Evolutionary conservation across 2,329 filamentous ascomycete species (phyloP), one percentile per base, ranked within the genome.

Genomic region (Scedosporium dehoogii): DNA sequence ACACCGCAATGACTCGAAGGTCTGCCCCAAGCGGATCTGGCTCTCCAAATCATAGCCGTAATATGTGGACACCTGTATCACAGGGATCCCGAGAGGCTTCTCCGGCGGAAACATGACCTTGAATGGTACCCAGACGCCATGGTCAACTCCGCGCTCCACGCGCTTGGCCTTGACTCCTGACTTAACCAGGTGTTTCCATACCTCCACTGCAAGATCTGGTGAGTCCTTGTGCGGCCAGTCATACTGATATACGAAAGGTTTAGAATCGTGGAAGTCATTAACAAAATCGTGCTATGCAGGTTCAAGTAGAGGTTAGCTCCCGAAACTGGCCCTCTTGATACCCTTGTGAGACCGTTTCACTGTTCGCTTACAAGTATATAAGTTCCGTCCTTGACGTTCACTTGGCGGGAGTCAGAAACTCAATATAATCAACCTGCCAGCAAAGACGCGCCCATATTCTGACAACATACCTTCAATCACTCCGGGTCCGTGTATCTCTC

Each of bases 211-310:
- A 18, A 58, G 55, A 9, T 58, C 55, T 27, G 55, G 55, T 9
- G 55, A 27, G 55, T 58, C 55, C n/a, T 58, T 33, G 25, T 58
- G 55, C 14, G 55, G 55, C 55, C 55, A 58, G 55, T 58, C 55
- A 33, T 58, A 58, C 25, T 58, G 10, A 33, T 58, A 58, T 16
- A 58, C 55, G 12, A 58, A 58, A 27, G 55, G 55, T 33, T 58
- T 58, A 6, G 55, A 58, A 33, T 58, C 55, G 25, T 58, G 55
- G 27, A 58, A 58, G 55, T 58, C 55, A 33, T 33, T 33, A 27
- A 58, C 55, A 27, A 58, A 58, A 10, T 58, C 55, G 55, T 58
- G 55, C 55, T 58, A 21, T 3, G 18, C 12, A 29, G 55, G 18
- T 58, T 29, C 16, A 33, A 58, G 25, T 58, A 10, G 23, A 3